Evolutionary conservation across 768 basidiomycete species (phyloP), one percentile per base, ranked within the genome.

Genomic region (Leccinum ochraceum): DNA sequence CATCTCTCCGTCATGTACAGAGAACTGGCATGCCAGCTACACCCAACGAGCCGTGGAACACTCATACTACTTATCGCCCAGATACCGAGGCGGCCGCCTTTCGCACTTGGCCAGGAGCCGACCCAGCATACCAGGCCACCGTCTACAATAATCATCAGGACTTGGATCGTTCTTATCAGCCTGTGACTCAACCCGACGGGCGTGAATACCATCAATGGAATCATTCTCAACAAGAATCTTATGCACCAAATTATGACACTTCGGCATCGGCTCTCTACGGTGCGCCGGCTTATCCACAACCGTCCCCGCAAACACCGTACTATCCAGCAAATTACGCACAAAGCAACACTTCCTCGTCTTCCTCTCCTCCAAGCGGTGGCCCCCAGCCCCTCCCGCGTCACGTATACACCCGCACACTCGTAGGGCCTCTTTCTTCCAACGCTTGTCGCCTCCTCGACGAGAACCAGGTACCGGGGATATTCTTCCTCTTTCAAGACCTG

Each of bases 401-500:
- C 65, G 80, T 86, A 6, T 94, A 92, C 74, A 92, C 92, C 11
- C 84, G 94, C 56, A 95, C 94, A 2, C 84, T 97, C 7, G 92
- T 97, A 59, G 95, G 95, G 9, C 91, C 94, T 1, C 81, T 96
- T 16, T 89, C 89, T 17, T 86, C 93, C 32, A 92, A 92, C 71
- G 95, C 93, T 16, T 90, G 89, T 73, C 86, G 89, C 54, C 80
- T 97, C 54, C 77, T 86, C 59, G 94, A 96, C 71, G 91, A 94
- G 69, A 86, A 94, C 73, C 88, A 90, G 62, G 86, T 88, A 63
- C 82, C 85, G 54, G 95, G 95, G 7, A 89, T 97, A 63, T 98
- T 94, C 75, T 98, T 97, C 78, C 86, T 97, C 62, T 94, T 95
- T 77, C 94, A 94, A 72, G 95, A 97, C 76, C 77, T 98, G 56